Conservation (phyloP, 1,139 yeast genomes). For the Hanseniaspora uvarum region DNA sequence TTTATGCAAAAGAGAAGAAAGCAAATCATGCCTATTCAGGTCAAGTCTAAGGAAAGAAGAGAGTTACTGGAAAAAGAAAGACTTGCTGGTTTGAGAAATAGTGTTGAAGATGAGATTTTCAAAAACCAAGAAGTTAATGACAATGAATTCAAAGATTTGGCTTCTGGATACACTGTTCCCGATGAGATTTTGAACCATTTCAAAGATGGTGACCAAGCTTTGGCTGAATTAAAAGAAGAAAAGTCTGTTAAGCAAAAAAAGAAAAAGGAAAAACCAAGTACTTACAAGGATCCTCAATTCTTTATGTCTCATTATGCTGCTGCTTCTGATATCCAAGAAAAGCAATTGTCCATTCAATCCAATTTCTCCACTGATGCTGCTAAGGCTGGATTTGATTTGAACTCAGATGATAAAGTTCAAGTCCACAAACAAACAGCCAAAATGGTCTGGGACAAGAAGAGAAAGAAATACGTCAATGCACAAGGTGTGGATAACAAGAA, state of each 20-base stretch:
- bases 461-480: slow-evolving; percentile 78
- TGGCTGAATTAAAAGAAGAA: slow-evolving; percentile 30
- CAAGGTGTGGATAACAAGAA: slow-evolving; percentile 66
- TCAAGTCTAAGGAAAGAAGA: slow-evolving; percentile 60
- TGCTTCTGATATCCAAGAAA: slow-evolving; percentile 66
- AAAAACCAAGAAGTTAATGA: slow-evolving; percentile 25
- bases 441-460: slow-evolving; percentile 88
- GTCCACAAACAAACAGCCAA: slow-evolving; percentile 57
- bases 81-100: slow-evolving; percentile 62
- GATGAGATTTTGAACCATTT: slow-evolving; percentile 48
- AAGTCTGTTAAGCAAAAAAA: slow-evolving; percentile 23
- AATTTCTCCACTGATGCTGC: slow-evolving; percentile 79
- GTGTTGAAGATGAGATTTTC: slow-evolving; percentile 61
- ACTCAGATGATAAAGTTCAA: slow-evolving; percentile 62
- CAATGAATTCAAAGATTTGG: slow-evolving; percentile 33
- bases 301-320: slow-evolving; percentile 90
- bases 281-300: slow-evolving; percentile 69
- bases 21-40: slow-evolving; percentile 81
- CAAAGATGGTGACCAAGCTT: slow-evolving; percentile 51
- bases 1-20: slow-evolving; percentile 78
- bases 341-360: slow-evolving; percentile 51
- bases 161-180: slow-evolving; percentile 43
- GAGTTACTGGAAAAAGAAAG: slow-evolving; percentile 65
- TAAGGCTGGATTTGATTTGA: slow-evolving; percentile 74
- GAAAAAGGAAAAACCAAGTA: slow-evolving; percentile 34